Base-by-base conservation (phyloP, 2,329 filamentous ascomycete species). In the Diaporthe humulicola region DNA sequence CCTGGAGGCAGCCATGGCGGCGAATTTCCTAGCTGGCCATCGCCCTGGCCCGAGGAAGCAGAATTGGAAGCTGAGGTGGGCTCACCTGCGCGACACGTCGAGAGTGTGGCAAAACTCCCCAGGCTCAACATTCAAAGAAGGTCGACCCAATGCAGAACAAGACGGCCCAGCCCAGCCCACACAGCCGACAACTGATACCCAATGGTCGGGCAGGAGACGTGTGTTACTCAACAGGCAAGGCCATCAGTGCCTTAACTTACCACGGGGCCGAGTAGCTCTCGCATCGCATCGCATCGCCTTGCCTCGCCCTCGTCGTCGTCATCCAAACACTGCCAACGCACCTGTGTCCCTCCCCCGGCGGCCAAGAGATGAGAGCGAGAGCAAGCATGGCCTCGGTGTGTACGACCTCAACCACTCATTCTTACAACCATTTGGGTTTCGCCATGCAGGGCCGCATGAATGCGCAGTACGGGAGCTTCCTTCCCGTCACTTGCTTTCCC, bases 91-190 rank as follows among this genome's bases (percentile, higher is more conserved):
- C 33, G 60, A 42, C 45, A n/a, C 14, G 25, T 30, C 8, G 60
- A 42, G 33, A 61, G 25, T 45, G 58, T 64, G 58, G 48, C 40
- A 50, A 42, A 50, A 58, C 30, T 22, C 45, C 4, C 54, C n/a
- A 60, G 54, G 40, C 69, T 60, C 42, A 52, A 71, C 69, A 28
- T 40, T 71, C 57, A 61, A 61, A 61, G 70, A 61, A 52, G 54
- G n/a, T 40, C 33, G 70, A 40, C 56, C 57, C 3, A 61, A 58
- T 28, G n/a, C 38, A 40, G 38, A 33, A 36, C 69, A 57, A 64
- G 17, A 64, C 60, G 28, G 57, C 57, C 36, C 60, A 48, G 58
- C 61, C 28, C 60, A 50, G 42, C 61, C 42, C 30, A 36, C 28
- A 48, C 28, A 50, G 6, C 61, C 36, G 15, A 50, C n/a, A 33